Conservation (phyloP, 139 green algal species). For the Astrephomene gubernaculifera region DNA sequence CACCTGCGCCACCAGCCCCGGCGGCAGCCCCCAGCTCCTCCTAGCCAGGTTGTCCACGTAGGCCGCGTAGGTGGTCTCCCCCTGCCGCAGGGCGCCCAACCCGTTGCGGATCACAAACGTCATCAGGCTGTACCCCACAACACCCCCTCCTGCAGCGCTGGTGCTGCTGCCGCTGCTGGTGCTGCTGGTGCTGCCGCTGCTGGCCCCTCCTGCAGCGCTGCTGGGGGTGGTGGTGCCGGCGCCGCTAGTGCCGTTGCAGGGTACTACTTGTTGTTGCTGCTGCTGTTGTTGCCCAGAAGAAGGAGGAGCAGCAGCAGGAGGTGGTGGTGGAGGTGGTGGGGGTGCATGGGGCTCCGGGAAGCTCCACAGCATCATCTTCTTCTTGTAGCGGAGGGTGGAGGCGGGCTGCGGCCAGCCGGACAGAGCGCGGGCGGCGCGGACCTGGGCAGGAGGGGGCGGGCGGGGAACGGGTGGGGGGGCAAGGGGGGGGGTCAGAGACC, state of each 20-base stretch:
- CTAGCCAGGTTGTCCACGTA: slow-evolving; percentile 50
- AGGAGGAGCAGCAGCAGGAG: no score
- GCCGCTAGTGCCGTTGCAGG: no score
- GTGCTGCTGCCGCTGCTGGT: neutral
- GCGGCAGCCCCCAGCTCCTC: slow-evolving; percentile 49
- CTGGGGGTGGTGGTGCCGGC: no score
- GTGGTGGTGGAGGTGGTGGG: neutral
- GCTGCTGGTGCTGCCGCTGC: no score
- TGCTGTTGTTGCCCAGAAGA: no score
- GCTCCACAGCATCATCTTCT: slow-evolving; percentile 71
- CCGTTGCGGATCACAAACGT: slow-evolving; percentile 71
- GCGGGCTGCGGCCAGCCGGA: slow-evolving; percentile 1
- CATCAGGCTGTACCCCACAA: slow-evolving; percentile 73
- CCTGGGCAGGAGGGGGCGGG: slow-evolving; percentile 1
- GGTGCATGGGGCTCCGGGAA: neutral
- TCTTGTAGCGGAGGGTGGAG: slow-evolving; percentile 67
- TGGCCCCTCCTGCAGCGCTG: no score
- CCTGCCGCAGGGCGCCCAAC: slow-evolving; percentile 45
- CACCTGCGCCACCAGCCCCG: slow-evolving; percentile 43
- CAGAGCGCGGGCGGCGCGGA: slow-evolving; percentile 33
- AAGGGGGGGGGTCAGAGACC: no score
- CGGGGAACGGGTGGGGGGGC: no score
- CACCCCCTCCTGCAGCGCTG: neutral
- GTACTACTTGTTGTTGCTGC: no score
- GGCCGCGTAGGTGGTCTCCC: slow-evolving; percentile 45